A percentile compares a stretch with the other conserved stretches of the same genome.
Evolutionary conservation across 1,284 basidiomycete species (phyloP).

Genomic region (Microbotryomycetes sp.): DNA sequence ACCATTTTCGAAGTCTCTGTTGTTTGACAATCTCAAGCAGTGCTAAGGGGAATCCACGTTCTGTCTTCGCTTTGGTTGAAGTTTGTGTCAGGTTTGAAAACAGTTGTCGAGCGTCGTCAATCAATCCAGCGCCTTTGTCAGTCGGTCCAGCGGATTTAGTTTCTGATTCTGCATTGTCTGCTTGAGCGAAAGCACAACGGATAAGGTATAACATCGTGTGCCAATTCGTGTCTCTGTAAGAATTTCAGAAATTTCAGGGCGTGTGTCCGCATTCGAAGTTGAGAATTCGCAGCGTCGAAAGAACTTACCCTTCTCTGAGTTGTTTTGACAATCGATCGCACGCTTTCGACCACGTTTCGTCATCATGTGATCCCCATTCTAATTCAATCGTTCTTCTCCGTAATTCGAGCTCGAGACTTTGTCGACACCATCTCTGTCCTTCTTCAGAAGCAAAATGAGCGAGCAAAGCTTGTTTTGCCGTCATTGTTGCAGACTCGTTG

Average conservation of each 20-base stretch:
- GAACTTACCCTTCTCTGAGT: slow-evolving; percentile 43
- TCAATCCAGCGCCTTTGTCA: slow-evolving; percentile 25
- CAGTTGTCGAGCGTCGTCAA: slow-evolving; percentile 51
- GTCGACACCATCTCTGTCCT: slow-evolving; percentile 45
- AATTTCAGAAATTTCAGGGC: no score
- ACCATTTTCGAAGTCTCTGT: slow-evolving; percentile 15
- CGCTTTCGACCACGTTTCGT: slow-evolving; percentile 46
- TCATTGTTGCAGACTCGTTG: no score
- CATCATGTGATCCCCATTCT: slow-evolving; percentile 18
- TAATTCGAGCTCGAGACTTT: slow-evolving; percentile 63
- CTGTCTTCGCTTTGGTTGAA: slow-evolving; percentile 54
- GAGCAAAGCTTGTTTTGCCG: slow-evolving; percentile 7
- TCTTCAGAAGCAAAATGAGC: slow-evolving; percentile 21
- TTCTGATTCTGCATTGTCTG: slow-evolving; percentile 37
- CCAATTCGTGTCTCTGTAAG: slow-evolving; percentile 63
- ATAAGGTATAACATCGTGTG: slow-evolving; percentile 54
- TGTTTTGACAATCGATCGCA: slow-evolving; percentile 57
- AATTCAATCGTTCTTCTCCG: slow-evolving; percentile 36
- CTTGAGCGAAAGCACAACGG: slow-evolving; percentile 49
- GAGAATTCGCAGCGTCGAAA: slow-evolving; percentile 12
- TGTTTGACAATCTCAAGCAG: slow-evolving; percentile 50
- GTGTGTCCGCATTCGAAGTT: no score
- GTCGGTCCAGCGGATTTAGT: neutral
- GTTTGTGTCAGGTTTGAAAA: slow-evolving; percentile 54
- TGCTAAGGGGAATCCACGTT: slow-evolving; percentile 64